These are phyloP conservation scores for Loxodes magnus DNA, from an alignment of 73 alveolate genomes.

Conservation along the genomic window DNA sequence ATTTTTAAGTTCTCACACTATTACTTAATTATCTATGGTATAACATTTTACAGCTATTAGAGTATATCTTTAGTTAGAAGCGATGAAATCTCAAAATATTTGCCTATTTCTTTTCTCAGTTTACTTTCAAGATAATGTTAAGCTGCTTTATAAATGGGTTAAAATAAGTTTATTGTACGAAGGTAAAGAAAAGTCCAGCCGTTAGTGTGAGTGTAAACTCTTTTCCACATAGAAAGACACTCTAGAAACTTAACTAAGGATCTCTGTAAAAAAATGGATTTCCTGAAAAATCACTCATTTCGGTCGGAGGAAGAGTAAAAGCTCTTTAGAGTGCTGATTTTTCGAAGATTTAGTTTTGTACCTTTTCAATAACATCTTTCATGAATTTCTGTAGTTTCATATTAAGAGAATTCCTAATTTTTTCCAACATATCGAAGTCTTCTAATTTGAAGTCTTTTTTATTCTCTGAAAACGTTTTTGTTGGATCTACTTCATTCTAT, in stretches of 20 bases:
- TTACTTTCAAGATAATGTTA: too few relatives aligned
- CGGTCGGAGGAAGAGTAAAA: conserved; percentile 39
- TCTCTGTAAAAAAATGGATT: conserved; percentile 43
- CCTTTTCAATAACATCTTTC: conserved; percentile 17
- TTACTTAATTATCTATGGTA: too few relatives aligned
- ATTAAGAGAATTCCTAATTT: conserved; percentile 37
- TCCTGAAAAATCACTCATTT: conserved; percentile 13
- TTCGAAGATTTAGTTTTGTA: conserved; percentile 22
- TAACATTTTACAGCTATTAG: too few relatives aligned
- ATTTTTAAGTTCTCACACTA: too few relatives aligned
- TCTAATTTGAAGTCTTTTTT: conserved; percentile 23
- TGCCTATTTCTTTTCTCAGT: too few relatives aligned
- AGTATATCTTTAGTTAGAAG: too few relatives aligned
- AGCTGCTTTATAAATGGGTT: too few relatives aligned
- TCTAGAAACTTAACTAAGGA: conserved; percentile 34
- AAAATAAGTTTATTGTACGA: too few relatives aligned
- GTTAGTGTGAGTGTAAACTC: conserved; percentile 44
- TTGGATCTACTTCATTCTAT: conserved; percentile 26
- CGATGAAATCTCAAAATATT: too few relatives aligned
- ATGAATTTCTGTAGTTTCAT: conserved; percentile 39
- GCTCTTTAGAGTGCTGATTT: conserved; percentile 35
- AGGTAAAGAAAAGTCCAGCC: conserved; percentile 47
- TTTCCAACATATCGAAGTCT: conserved; percentile 25
- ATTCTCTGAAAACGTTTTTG: too few relatives aligned
- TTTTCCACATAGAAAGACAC: conserved; percentile 41